Conservation (phyloP, 495 filamentous ascomycete species). For the Daldinia grandis region DNA sequence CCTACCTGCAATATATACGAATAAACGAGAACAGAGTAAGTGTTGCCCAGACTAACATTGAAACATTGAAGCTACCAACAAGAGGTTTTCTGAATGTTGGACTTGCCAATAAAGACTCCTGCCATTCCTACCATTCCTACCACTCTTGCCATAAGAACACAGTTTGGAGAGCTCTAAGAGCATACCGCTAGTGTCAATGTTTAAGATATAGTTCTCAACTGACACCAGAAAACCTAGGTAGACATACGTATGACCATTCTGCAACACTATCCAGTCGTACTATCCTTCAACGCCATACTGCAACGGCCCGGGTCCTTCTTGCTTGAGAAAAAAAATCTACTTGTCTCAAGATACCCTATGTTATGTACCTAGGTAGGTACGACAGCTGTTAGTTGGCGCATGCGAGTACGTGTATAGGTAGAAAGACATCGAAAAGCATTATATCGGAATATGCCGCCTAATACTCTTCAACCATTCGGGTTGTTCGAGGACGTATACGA, state of each 20-base stretch:
- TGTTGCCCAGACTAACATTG: neutral
- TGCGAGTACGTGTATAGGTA: neutral
- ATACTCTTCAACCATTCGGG: slow-evolving; percentile 10
- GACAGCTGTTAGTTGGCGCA: neutral
- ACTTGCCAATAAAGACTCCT: neutral
- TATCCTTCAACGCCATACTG: neutral
- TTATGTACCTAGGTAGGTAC: neutral
- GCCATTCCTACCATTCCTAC: neutral
- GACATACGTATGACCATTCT: slow-evolving; percentile 1
- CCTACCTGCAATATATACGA: neutral
- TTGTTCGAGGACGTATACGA: neutral
- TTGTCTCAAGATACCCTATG: neutral
- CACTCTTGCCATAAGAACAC: neutral
- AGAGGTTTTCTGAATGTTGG: neutral
- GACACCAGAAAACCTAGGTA: slow-evolving; percentile 13
- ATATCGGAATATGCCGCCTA: neutral
- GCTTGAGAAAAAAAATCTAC: neutral
- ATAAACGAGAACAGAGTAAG: neutral
- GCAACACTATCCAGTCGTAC: neutral
- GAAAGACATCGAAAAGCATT: neutral
- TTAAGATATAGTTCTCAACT: slow-evolving; percentile 2
- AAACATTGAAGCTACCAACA: neutral
- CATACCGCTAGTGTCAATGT: neutral
- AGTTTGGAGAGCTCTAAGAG: neutral
- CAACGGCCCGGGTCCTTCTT: neutral